phyloP scores from a whole-genome alignment of 169 alveolate species.

The Eimeria maxima region DNA sequence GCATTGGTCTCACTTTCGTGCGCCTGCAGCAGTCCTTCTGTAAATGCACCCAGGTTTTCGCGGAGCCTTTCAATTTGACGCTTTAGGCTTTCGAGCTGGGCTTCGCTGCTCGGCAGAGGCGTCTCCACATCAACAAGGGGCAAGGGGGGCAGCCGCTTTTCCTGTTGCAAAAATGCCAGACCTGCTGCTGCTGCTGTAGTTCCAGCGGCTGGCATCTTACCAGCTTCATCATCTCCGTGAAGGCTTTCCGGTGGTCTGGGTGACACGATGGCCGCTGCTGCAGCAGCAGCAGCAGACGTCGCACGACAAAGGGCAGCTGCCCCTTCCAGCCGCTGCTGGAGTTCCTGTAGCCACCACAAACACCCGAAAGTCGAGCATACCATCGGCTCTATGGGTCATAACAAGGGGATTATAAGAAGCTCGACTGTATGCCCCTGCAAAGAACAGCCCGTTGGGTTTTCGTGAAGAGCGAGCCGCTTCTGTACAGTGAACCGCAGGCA shows the following conservation, averaged over 20 bases:
- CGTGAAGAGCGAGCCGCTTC: not conserved
- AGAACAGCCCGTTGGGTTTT: not conserved
- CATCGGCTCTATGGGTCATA: not conserved
- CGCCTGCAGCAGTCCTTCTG: conserved; percentile 69
- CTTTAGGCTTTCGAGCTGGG: conserved; percentile 54
- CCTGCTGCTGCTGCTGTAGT: conserved; percentile 35
- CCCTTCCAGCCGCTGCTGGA: conserved; percentile 51
- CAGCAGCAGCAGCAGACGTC: conserved; percentile 63
- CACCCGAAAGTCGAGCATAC: not conserved
- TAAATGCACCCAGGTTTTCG: conserved; percentile 47
- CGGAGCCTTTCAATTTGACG: conserved; percentile 37
- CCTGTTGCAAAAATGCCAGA: not conserved
- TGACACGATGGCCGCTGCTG: not conserved
- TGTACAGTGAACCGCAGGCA: not conserved
- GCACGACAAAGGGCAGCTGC: conserved; percentile 40
- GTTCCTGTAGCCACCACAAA: conserved; percentile 33
- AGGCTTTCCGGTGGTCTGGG: not conserved
- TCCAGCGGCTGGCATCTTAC: not conserved
- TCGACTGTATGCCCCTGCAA: not conserved
- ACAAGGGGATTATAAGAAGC: not conserved
- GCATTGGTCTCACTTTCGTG: conserved; percentile 12
- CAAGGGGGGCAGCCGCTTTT: not conserved
- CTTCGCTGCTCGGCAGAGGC: conserved; percentile 37
- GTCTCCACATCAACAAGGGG: not conserved
- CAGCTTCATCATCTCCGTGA: not conserved